Evolutionary conservation across 352 stramenopile species (phyloP), one percentile per base, ranked within the genome.

Genomic region (Elongisporangium anandrum): DNA sequence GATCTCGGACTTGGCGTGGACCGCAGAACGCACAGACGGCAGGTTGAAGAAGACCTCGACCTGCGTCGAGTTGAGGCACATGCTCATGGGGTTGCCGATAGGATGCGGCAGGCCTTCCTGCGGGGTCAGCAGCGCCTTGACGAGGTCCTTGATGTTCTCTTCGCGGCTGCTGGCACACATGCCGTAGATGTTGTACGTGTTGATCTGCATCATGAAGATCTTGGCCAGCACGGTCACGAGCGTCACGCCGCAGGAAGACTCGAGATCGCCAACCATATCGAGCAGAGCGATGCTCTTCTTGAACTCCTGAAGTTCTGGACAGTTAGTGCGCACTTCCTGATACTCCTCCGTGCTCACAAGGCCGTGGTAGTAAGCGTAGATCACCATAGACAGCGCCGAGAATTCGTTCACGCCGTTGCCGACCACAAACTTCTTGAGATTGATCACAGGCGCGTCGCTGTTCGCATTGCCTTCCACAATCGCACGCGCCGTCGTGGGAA

Each of bases 351-450:
- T 87, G 59, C 77, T 84, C 26, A 94, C n/a, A 12, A 94, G 56
- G 7, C 83, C 82, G 64, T 95, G 86, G 52, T 85, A 89, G 65
- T 94, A 93, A 24, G 84, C 80, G 63, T 86, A 93, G 45, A 91
- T 68, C 13, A 90, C 62, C 20, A 75, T 75, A 9, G 85, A 87
- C 12, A 89, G 66, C 23, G 70, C 70, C 41, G 69, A 55, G 51
- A 75, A 87, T 59, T 89, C 81, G 65, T 89, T 88, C 39, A 87
- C 72, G 48, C 80, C 81, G 41, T 87, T 84, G 45, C 78, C 75
- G 45, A 97, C 87, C 12, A 94, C 90, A 57, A 97, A 95, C 57
- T 95, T 95, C 64, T 88, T 89, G 21, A 98, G 66, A 29, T 89
- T 82, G 60, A 96, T 84, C 13, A 56, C 61, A 17, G 63, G 56